These are phyloP conservation scores for Aspergillus awamori DNA, from an alignment of 2,329 filamentous ascomycete species.

Conservation along the genomic window DNA sequence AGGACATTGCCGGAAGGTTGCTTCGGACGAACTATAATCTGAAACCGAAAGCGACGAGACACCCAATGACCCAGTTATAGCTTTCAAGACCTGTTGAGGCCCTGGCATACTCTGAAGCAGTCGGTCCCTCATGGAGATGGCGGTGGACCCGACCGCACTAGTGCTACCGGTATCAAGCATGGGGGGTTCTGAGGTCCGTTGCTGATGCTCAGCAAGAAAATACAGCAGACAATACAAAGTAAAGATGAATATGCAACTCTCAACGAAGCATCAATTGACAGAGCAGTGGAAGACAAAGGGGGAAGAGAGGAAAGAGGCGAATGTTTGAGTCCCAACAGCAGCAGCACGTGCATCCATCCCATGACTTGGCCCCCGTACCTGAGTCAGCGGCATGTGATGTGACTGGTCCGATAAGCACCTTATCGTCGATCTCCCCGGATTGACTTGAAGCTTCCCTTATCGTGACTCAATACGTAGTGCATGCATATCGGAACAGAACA, in stretches of 20 bases:
- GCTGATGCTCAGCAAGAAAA: neutral
- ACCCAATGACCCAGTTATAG: constrained; percentile 35
- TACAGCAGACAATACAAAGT: neutral
- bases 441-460: neutral
- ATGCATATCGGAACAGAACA: neutral
- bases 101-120: constrained; percentile 33
- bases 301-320: neutral
- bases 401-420: constrained; percentile 15
- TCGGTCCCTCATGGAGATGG: constrained; percentile 12
- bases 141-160: constrained; percentile 11
- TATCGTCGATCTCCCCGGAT: neutral
- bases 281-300: neutral
- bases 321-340: constrained; percentile 3
- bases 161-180: constrained; percentile 10
- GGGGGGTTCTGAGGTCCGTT: neutral
- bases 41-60: constrained; percentile 27
- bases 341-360: constrained; percentile 11
- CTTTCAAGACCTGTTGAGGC: constrained; percentile 40
- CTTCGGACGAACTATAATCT: constrained; percentile 12
- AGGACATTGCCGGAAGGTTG: constrained; percentile 34
- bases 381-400: constrained; percentile 16
- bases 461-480: neutral
- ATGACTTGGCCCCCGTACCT: constrained; percentile 11
- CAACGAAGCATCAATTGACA: neutral
- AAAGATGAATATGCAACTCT: neutral